Base-by-base conservation (phyloP, 441 rosid species). In the Brassica balearica region DNA sequence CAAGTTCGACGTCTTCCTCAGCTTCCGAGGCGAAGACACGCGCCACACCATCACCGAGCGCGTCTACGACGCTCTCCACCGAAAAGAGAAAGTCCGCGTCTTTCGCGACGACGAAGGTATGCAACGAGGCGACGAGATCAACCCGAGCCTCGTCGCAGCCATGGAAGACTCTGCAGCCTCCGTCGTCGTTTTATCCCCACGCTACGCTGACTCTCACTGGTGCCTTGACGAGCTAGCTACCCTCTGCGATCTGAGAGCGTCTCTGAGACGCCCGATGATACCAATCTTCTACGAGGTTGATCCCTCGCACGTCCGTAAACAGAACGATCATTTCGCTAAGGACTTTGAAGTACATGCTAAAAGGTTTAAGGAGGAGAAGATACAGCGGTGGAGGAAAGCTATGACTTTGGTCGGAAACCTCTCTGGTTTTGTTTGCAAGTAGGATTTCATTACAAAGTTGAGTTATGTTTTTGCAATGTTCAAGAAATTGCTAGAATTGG, bases 11-110 rank as follows among this genome's bases (percentile, higher is more conserved):
- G 88, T 87, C 65, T 89, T 89, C 82, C 79, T 87, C 32, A 89
- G 89, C 73, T 89, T 86, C 77, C 82, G 87, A 23, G 90, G 89
- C n/a, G 78, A 70, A 10, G 93, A 89, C 80, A 82, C 87, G 4
- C 83, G 91, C 74, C 3, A 3, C 1, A 41, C 53, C 77, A 56
- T 89, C 80, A 78, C 83, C 8, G 9, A 8, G 8, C 74, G 71
- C 11, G 80, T 89, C 62, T 84, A 69, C 59, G 29, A 72, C 10
- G 72, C 81, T 10, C 81, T 89, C n/a, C 2, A 25, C 63, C 1
- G 27, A 8, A 70, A 56, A 2, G 8, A 62, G 41, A 61, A 77
- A 82, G 41, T 88, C 29, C 82, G 88, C 3, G 78, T 82, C 5
- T 88, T 88, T 75, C 85, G 60, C 7, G 91, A 85, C 75, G 65